Base-by-base conservation (phyloP, 1,284 basidiomycete genomes). In the Cryptococcus floricola region DNA sequence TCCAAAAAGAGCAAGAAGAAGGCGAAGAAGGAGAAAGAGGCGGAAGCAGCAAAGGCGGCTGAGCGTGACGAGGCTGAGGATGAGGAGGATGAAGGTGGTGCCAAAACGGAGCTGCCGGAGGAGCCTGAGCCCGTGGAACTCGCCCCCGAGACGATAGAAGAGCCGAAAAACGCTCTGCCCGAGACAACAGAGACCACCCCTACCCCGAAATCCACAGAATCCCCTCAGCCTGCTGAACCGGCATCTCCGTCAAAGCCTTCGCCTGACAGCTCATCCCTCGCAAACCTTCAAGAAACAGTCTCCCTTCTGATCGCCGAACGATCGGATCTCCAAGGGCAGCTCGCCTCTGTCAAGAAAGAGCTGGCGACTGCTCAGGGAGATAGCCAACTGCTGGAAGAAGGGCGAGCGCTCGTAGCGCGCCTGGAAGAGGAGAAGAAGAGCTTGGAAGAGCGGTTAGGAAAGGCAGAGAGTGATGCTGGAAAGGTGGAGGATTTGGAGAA, bases 251-350 rank as follows among this genome's bases (percentile, higher is more conserved):
- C 28, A 19, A 14, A 48, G 31, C 51, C 48, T 12, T 39, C 57
- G 13, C 19, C 58, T 18, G 62, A 67, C 41, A 60, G 62, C 16
- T 41, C 52, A 1, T 41, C 59, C 45, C 13, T 28, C 12, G 46
- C 46, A 10, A 48, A 37, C 39, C 62, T 72, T 1, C 71, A 71
- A 51, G 51, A 73, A 51, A 71, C 74, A 6, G 63, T 74, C 19
- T 66, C 74, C 0, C 57, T 67, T 7, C 66, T 77, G n/a, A 68
- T 72, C 10, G 61, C 66, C 16, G 73, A 75, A 45, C 63, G 73
- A 9, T 54, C 67, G 10, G 66, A 71, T 19, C 65, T 75, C 8
- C 68, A 70, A 59, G 18, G 57, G 14, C 65, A 71, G 43, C 43
- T 76, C 10, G 31, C 61, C 0, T 34, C 54, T 1, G 53, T 74